Evolutionary conservation across 768 basidiomycete genomes (phyloP).

Genomic region (Rhodosporidiobolus odoratus): DNA sequence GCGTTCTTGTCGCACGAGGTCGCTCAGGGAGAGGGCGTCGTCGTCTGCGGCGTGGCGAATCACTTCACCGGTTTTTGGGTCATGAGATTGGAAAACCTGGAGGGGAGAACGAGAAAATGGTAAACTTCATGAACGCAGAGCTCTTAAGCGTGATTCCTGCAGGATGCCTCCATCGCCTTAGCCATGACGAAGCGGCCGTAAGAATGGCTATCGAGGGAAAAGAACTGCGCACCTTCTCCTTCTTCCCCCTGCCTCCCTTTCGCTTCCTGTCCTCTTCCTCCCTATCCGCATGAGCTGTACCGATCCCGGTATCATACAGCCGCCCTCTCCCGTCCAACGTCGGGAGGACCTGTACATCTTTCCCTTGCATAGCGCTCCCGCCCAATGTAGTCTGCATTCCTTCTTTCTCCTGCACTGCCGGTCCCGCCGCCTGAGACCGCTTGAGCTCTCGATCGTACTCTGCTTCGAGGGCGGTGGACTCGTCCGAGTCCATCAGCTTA

Average conservation of each 20-base stretch:
- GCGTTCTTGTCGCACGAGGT: constrained; percentile 86
- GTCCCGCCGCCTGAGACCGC: constrained; percentile 14
- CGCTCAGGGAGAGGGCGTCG: constrained; percentile 74
- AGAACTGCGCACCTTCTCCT: constrained; percentile 56
- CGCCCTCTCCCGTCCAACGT: constrained; percentile 77
- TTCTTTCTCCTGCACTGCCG: not conserved
- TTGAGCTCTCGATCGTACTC: constrained; percentile 71
- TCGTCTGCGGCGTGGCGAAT: constrained; percentile 86
- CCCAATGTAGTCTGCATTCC: constrained; percentile 11
- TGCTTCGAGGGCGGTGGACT: constrained; percentile 68
- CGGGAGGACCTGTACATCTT: constrained; percentile 75
- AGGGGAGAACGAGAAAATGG: not conserved
- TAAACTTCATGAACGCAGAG: not conserved
- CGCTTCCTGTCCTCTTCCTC: constrained; percentile 52
- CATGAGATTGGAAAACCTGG: constrained; percentile 73
- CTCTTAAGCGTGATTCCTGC: not conserved
- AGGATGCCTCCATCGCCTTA: not conserved
- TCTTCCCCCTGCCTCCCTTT: constrained; percentile 64
- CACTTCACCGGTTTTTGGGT: constrained; percentile 82
- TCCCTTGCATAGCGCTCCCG: constrained; percentile 50
- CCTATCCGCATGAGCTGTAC: constrained; percentile 59
- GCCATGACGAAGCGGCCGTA: not conserved
- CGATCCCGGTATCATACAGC: constrained; percentile 77
- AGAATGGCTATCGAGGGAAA: not conserved
- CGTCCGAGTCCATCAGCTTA: constrained; percentile 72